Percentiles rank a stretch among this genome's conserved stretches.
Evolutionary conservation across 148 eudicot genomes (phyloP).

Genomic region (Linanthus parryae): DNA sequence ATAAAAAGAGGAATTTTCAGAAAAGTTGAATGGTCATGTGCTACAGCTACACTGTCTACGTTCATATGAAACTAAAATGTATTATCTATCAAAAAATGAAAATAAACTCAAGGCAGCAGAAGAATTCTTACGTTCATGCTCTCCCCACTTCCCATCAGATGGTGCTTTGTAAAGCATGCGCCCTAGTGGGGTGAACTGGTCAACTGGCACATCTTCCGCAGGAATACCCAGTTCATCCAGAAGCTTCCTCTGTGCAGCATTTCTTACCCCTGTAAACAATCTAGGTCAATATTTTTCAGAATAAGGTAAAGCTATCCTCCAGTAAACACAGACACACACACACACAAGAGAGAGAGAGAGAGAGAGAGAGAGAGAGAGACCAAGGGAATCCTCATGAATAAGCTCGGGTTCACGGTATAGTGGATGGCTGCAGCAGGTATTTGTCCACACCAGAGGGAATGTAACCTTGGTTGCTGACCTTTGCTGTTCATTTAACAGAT

Average conservation of each 20-base stretch:
- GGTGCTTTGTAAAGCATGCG: slow-evolving; percentile 97
- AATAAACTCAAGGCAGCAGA: no score
- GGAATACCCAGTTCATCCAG: slow-evolving; percentile 89
- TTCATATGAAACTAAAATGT: no score
- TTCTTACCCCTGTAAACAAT: slow-evolving; percentile 95
- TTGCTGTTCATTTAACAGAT: slow-evolving; percentile 46
- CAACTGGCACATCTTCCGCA: slow-evolving; percentile 91
- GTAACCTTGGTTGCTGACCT: slow-evolving; percentile 93
- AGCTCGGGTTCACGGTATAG: slow-evolving; percentile 79
- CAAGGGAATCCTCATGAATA: slow-evolving; percentile 65
- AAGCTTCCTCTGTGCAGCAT: slow-evolving; percentile 97
- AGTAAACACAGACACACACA: neutral
- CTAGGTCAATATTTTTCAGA: no score
- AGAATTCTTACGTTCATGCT: slow-evolving; percentile 97
- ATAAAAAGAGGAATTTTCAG: no score
- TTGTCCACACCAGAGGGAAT: slow-evolving; percentile 96
- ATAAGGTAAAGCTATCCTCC: neutral
- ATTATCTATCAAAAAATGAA: no score
- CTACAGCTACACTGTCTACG: no score
- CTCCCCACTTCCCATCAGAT: slow-evolving; percentile 99
- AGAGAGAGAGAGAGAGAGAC: slow-evolving; percentile 29
- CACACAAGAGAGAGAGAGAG: no score
- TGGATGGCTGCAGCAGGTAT: slow-evolving; percentile 98
- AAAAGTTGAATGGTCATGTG: no score
- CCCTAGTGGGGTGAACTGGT: slow-evolving; percentile 76